Conservation (phyloP, 768 basidiomycete species). For the Leucocoprinus sp. region DNA sequence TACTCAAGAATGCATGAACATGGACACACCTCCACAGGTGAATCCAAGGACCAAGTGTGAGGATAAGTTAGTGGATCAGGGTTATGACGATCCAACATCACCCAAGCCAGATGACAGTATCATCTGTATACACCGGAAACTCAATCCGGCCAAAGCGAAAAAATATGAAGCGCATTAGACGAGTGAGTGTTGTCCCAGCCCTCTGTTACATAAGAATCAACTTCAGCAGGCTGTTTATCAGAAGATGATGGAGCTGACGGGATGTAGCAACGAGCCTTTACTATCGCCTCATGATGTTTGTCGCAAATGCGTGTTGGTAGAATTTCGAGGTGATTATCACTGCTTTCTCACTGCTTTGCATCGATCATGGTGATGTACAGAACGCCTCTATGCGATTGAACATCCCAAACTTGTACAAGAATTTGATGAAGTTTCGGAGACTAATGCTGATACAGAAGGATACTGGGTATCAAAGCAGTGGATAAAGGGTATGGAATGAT, state of each 20-base stretch:
- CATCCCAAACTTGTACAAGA: constrained; percentile 54
- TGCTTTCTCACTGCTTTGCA: background rate
- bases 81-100: constrained; percentile 12
- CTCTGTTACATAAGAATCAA: background rate
- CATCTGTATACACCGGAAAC: constrained; percentile 49
- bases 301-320: constrained; percentile 42
- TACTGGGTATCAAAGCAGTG: constrained; percentile 77
- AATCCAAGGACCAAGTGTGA: background rate
- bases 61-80: background rate
- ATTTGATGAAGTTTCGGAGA: constrained; percentile 47
- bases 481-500: constrained; percentile 51
- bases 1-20: constrained; percentile 28
- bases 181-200: constrained; percentile 28
- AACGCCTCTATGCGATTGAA: constrained; percentile 58
- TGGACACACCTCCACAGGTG: constrained; percentile 10
- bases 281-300: constrained; percentile 51
- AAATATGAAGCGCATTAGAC: constrained; percentile 62
- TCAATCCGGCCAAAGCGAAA: constrained; percentile 53
- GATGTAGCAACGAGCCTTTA: constrained; percentile 40
- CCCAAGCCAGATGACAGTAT: constrained; percentile 38
- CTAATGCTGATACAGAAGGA: constrained; percentile 32
- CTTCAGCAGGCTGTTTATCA: constrained; percentile 33
- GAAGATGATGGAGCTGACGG: constrained; percentile 34
- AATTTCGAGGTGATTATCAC: constrained; percentile 45
- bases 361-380: constrained; percentile 27